Base-by-base conservation (phyloP, 2,329 filamentous ascomycete genomes). In the Torrubiella hemipterigena region DNA sequence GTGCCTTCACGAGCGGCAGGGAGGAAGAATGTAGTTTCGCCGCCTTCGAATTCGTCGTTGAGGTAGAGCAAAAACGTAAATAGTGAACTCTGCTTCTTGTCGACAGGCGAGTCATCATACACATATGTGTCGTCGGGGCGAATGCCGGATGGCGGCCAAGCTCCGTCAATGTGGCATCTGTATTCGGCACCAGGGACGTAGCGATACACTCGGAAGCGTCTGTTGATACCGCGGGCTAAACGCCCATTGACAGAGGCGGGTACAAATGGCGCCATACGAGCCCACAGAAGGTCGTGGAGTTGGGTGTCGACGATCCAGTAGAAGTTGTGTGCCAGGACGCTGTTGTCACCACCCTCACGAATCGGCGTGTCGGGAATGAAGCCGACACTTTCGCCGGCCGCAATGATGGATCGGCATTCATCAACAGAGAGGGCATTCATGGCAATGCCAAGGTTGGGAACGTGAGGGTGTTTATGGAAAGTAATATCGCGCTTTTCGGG, bases 181-280 rank as follows among this genome's bases (percentile, higher is more conserved):
- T 83, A 83, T 47, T 82, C 78, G 0, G 78, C 78, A 1, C 77
- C 77, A 2, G 77, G 77, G 0, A 82, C 76, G 36, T 83, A 83
- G 43, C 78, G 63, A 40, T 83, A 83, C 0, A 82, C 76, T 13
- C 78, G 65, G 55, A 82, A 83, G 6, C 78, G 67, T 2, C 78
- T 61, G 43, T 83, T 83, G 33, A 83, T 57, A 0, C 78, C 77
- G 5, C 76, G 61, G 0, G 69, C 73, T 15, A 58, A 48, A 21
- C 67, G 69, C 0, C 77, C 77, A 11, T 63, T 62, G 2, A 79
- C 56, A 0, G 54, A 52, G 0, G 56, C 46, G 0, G 78, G 76
- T 0, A 82, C 66, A 29, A 73, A 75, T 0, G 63, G 54, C 3
- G 63, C 54, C 3, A 82, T 67, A 11, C 77, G 65, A 1, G 56